Evolutionary conservation across 371 early-diverging fungal species (phyloP).

Genomic region (Dichotomocladium elegans): DNA sequence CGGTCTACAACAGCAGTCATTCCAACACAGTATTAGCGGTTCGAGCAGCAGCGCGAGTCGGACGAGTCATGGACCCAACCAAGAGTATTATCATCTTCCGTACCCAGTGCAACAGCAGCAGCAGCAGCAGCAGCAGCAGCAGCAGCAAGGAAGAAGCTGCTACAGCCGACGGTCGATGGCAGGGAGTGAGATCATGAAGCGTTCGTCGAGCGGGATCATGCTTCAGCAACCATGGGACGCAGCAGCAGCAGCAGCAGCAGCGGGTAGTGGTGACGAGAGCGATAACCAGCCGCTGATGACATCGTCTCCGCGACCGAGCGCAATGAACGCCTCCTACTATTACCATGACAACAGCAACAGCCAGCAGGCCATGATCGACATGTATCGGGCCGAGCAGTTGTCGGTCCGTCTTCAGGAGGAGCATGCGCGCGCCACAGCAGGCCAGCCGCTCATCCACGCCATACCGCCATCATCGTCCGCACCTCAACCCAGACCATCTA

Average conservation of each 20-base stretch:
- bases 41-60: not conserved
- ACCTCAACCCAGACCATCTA: too few relatives aligned
- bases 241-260: not conserved
- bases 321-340: slow-evolving; percentile 15
- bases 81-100: not conserved
- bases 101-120: slow-evolving; percentile 1
- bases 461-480: too few relatives aligned
- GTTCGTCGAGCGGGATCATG: slow-evolving; percentile 1
- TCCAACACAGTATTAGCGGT: not conserved
- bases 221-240: slow-evolving; percentile 6
- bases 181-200: slow-evolving; percentile 1
- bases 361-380: slow-evolving; percentile 22
- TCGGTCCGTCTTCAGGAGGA: slow-evolving; percentile 38
- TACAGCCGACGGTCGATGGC: slow-evolving; percentile 2
- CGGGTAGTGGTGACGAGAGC: slow-evolving; percentile 2
- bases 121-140: slow-evolving; percentile 1
- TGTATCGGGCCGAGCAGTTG: slow-evolving; percentile 30
- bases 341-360: too few relatives aligned
- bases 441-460: slow-evolving; percentile 40
- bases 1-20: not conserved
- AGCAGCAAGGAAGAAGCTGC: too few relatives aligned
- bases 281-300: slow-evolving; percentile 24
- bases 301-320: slow-evolving; percentile 17
- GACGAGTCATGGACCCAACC: not conserved
- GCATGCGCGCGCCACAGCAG: slow-evolving; percentile 33